These are phyloP conservation scores for Porcisia hertigi DNA, from an alignment of 208 protist genomes.

Conservation along the genomic window DNA sequence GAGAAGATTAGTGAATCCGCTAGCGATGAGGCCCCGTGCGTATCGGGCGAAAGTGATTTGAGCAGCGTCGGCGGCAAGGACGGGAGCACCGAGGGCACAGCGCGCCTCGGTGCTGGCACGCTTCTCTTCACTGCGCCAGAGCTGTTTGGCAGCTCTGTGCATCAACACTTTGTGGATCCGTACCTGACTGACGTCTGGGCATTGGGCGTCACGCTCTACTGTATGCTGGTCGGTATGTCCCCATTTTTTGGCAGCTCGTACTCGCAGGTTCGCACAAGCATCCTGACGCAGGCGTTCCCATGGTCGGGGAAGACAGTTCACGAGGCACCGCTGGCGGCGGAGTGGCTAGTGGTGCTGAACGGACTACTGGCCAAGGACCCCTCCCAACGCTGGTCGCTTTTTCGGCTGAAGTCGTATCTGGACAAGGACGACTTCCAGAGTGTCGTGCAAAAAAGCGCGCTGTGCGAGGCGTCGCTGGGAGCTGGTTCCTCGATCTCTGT, in stretches of 20 bases:
- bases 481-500: neutral
- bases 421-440: conserved; percentile 38
- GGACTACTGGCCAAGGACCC: conserved; percentile 81
- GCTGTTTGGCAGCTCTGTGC: conserved; percentile 32
- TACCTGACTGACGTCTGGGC: conserved; percentile 81
- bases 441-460: conserved; percentile 18
- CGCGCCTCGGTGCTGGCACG: conserved; percentile 53
- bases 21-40: neutral
- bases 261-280: conserved; percentile 39
- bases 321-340: conserved; percentile 24
- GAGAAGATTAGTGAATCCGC: neutral
- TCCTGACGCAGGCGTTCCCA: conserved; percentile 40
- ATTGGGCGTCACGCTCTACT: conserved; percentile 82
- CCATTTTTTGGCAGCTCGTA: conserved; percentile 67
- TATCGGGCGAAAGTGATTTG: neutral
- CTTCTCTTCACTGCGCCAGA: conserved; percentile 80
- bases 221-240: conserved; percentile 67
- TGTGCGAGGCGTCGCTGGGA: conserved; percentile 6
- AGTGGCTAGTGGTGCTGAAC: conserved; percentile 60
- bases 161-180: conserved; percentile 35
- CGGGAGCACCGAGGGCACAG: neutral
- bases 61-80: neutral
- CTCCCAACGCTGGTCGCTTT: conserved; percentile 55
- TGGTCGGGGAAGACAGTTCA: conserved; percentile 46
- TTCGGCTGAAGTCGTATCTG: conserved; percentile 54